Evolutionary conservation across 2,329 filamentous ascomycete species (phyloP).

Genomic region (Trichocomaceae sp.): DNA sequence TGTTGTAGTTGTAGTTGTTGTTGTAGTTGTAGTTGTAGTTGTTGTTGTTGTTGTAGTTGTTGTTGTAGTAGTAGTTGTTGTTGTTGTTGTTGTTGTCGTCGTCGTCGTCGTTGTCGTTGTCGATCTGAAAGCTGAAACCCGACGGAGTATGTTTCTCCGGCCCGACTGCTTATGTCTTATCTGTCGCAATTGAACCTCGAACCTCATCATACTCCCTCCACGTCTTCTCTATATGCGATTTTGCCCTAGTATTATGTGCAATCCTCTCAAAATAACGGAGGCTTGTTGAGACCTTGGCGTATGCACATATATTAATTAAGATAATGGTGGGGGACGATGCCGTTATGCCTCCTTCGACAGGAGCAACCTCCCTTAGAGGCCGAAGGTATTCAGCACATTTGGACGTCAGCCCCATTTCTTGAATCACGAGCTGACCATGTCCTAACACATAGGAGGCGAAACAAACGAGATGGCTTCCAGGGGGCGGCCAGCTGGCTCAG

Average conservation of each 20-base stretch:
- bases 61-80: background rate
- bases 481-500: conserved; percentile 84
- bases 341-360: conserved; percentile 22
- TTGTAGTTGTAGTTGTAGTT: background rate
- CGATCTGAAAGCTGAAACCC: background rate
- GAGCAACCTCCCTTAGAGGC: conserved; percentile 16
- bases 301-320: background rate
- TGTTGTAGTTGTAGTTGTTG: background rate
- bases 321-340: conserved; percentile 30
- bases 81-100: background rate
- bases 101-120: too few species aligned
- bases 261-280: background rate
- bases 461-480: conserved; percentile 59
- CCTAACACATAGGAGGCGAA: conserved; percentile 35
- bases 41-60: background rate
- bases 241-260: background rate
- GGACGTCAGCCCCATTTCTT: background rate
- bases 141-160: conserved; percentile 3
- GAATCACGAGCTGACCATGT: background rate
- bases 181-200: conserved; percentile 10
- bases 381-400: conserved; percentile 24
- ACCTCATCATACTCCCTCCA: conserved; percentile 1
- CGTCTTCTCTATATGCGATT: background rate
- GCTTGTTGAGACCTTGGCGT: conserved; percentile 2
- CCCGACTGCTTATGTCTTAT: too few species aligned